Base-by-base conservation (phyloP, 139 green algal species). In the Astrephomene gubernaculifera region DNA sequence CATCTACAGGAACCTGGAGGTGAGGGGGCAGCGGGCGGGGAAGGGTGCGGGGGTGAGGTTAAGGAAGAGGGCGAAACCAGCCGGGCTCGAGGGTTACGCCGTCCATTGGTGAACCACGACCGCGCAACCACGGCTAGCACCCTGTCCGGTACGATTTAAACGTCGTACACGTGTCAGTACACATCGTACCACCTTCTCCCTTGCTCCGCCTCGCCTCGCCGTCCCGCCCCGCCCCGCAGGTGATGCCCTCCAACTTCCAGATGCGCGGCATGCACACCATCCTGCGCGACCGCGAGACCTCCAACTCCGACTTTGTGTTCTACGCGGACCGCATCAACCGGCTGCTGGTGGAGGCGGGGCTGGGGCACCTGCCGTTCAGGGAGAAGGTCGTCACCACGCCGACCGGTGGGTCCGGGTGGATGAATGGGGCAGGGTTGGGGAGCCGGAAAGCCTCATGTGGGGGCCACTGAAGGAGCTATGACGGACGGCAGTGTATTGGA, bases 251-350 rank as follows among this genome's bases (percentile, higher is more conserved):
- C 60, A 99, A 97, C 90, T 99, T 95, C 91, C 95, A 98, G 90
- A 98, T 98, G 44, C 92, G 95, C 44, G 96, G 97, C 90, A 98
- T 99, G 96, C 97, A 99, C 95, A 99, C 97, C 49, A 96, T 99
- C 86, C 96, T 99, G 54, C 93, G 97, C n/a, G 95, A 99, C 83
- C 27, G 36, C 0, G 72, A 84, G 9, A 98, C 95, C 14, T 80
- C 78, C 86, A 97, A 97, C 75, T 81, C 92, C 53, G 96, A 99
- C 92, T 99, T 99, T 92, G 95, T 98, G 12, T 99, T 99, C 88
- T 98, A 98, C 82, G 82, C 86, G 67, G 85, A 92, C 71, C 88
- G 88, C 54, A 63, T 92, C 41, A 91, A 88, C 81, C 83, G 87
- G 44, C 89, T 94, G 43, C 79, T 98, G 70, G 94, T 98, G 68